Evolutionary conservation across 768 basidiomycete genomes (phyloP).

Genomic region (Galerina sulciceps): DNA sequence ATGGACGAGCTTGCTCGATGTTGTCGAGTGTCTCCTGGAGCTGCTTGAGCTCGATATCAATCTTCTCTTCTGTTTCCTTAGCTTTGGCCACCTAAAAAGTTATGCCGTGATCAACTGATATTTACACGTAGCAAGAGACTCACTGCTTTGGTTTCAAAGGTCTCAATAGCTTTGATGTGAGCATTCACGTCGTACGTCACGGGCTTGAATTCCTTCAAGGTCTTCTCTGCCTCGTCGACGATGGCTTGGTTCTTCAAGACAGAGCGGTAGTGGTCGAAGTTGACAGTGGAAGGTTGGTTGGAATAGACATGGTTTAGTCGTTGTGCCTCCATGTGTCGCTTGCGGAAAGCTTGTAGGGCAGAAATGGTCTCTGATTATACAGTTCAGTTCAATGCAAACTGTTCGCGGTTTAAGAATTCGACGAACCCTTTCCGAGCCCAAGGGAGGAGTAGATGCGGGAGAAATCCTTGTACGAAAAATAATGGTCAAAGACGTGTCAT

Average conservation of each 20-base stretch:
- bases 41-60: conserved; percentile 88
- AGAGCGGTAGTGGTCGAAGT: conserved; percentile 90
- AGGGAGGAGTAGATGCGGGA: conserved; percentile 81
- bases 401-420: neutral
- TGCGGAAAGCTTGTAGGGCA: conserved; percentile 93
- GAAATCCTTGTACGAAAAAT: conserved; percentile 65
- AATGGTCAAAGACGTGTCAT: conserved; percentile 26
- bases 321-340: conserved; percentile 90
- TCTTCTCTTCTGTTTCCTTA: conserved; percentile 86
- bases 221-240: conserved; percentile 91
- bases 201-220: conserved; percentile 88
- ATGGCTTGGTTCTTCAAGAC: conserved; percentile 91
- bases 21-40: conserved; percentile 93
- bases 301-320: conserved; percentile 66
- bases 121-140: conserved; percentile 17
- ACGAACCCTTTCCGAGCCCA: conserved; percentile 85
- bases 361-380: conserved; percentile 77
- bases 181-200: conserved; percentile 89
- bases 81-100: conserved; percentile 78
- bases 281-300: conserved; percentile 80
- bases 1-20: conserved; percentile 96
- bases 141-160: conserved; percentile 96
- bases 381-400: neutral
- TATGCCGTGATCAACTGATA: neutral
- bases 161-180: conserved; percentile 93